Percentiles rank a stretch among this genome's conserved stretches.
Evolutionary conservation across 2,329 filamentous ascomycete species (phyloP).

Genomic region (Cytospora chrysosperma): DNA sequence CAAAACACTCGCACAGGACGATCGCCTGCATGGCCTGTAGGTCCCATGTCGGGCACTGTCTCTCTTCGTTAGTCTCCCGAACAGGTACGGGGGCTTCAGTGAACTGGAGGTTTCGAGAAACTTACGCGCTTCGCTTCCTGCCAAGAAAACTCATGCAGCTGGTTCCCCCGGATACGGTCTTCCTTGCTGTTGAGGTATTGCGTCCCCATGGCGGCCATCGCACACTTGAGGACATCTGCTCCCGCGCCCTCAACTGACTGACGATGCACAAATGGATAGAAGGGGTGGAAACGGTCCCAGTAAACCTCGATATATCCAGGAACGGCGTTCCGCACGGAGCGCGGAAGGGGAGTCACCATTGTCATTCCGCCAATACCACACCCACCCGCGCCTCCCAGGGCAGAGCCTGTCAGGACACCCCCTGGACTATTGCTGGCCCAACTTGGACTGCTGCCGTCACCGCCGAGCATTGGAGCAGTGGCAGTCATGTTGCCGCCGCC

Average conservation of each 20-base stretch:
- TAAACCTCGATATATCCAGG: constrained; percentile 53
- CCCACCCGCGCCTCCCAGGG: constrained; percentile 32
- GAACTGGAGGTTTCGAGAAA: constrained; percentile 18
- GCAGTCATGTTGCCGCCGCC: constrained; percentile 15
- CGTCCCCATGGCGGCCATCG: constrained; percentile 58
- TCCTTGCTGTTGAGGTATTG: constrained; percentile 49
- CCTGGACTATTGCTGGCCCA: constrained; percentile 15
- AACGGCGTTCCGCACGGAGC: constrained; percentile 42
- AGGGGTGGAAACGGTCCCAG: constrained; percentile 50
- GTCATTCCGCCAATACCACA: constrained; percentile 23
- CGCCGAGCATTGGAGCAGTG: neutral
- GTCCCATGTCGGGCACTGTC: constrained; percentile 48
- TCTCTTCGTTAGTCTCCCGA: constrained; percentile 20
- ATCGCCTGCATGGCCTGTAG: constrained; percentile 53
- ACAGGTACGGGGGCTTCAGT: no score
- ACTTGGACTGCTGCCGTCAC: constrained; percentile 8
- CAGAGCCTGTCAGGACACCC: constrained; percentile 35
- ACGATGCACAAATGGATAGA: constrained; percentile 52
- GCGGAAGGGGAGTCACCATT: constrained; percentile 37
- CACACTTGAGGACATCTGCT: constrained; percentile 48
- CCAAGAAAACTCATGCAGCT: constrained; percentile 52
- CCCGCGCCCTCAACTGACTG: constrained; percentile 42
- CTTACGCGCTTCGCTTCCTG: constrained; percentile 51
- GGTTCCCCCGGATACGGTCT: constrained; percentile 49
- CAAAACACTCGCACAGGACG: constrained; percentile 54